Evolutionary conservation across 1,284 basidiomycete species (phyloP), one percentile per base, ranked within the genome.

Genomic region (Ceratobasidium sp.): DNA sequence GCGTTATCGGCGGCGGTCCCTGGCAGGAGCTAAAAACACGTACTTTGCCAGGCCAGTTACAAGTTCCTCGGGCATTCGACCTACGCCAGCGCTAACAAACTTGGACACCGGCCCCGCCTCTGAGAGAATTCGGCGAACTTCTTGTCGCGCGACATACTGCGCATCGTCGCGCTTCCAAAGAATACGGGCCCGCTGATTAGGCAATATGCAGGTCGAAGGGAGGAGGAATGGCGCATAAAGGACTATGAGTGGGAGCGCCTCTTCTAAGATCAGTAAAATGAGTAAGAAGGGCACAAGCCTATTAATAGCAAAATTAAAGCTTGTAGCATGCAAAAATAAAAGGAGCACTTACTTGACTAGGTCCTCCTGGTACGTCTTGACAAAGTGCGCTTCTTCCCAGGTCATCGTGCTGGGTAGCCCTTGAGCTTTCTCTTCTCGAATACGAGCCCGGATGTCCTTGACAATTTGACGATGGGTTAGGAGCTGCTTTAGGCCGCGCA

Each of bases 191-290:
- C 89, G 89, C 85, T 96, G 95, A 35, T 92, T 92, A 0, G 95
- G 94, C n/a, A 96, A 88, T 77, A 96, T 88, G 82, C 94, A 96
- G 1, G 95, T 96, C 3, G 94, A 96, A 0, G 95, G 95, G 44
- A 96, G 89, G 85, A 96, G 89, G 82, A 89, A 90, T 1, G 95
- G 95, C n/a, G 90, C 92, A 83, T 94, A 96, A 80, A 96, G 90
- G 41, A 94, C 94, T 78, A 96, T 89, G 78, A 96, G 87, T 12
- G 95, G 95, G 78, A 96, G 89, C 60, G 94, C 84, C 84, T 96
- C 95, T 83, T 96, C 95, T 3, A 94, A 85, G 27, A 95, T 85
- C 41, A 94, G 83, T 55, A 95, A 87, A 77, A 95, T 91, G 80
- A 94, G 82, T 14, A 95, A 82, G 85, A 96, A 96, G 0, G 95